Percentiles rank a stretch among this genome's conserved stretches.
phyloP scores from a whole-genome alignment of 257 asterid species.

The Marsdenia floribunda region DNA sequence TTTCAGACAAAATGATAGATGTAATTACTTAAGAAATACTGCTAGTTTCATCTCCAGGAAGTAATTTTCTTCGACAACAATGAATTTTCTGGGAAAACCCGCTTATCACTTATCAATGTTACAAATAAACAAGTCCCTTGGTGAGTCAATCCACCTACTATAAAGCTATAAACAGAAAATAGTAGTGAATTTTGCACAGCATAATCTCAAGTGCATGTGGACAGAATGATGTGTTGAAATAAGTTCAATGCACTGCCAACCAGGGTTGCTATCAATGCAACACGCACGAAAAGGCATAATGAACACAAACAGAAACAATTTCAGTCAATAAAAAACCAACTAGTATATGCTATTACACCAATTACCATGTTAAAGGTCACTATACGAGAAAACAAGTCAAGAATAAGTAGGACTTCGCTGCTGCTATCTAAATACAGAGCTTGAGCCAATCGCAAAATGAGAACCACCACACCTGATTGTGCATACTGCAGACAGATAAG shows the following conservation, averaged over 20 bases:
- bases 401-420: conserved; percentile 52
- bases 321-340: conserved; percentile 9
- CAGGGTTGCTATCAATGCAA: neutral
- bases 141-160: neutral
- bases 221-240: neutral
- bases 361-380: conserved; percentile 72
- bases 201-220: neutral
- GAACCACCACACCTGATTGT: conserved; percentile 74
- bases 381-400: conserved; percentile 74
- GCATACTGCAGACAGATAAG: conserved; percentile 46
- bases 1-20: neutral
- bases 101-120: neutral
- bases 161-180: neutral
- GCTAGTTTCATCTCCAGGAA: neutral
- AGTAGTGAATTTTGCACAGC: neutral
- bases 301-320: neutral
- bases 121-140: neutral
- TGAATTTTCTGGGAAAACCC: neutral
- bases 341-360: conserved; percentile 19
- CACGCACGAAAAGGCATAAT: neutral
- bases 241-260: neutral
- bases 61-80: neutral
- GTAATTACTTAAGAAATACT: neutral
- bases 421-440: conserved; percentile 41
- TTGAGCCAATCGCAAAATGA: conserved; percentile 75